phyloP scores from a whole-genome alignment of 208 protist genomes.

The Leishmania lainsoni region DNA sequence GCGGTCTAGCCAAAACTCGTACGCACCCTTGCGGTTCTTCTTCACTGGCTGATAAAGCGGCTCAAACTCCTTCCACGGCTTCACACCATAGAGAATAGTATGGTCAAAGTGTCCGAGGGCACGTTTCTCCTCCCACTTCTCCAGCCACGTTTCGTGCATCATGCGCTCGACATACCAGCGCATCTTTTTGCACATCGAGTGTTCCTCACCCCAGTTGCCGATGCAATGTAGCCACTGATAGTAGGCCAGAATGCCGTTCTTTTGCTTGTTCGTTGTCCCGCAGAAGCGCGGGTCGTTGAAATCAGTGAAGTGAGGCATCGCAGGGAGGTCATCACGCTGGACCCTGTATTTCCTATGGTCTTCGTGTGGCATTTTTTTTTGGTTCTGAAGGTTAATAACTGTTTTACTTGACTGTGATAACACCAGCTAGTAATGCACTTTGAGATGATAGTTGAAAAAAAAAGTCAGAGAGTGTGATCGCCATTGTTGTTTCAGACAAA shows the following conservation, averaged over 20 bases:
- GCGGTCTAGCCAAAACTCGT: constrained; percentile 89
- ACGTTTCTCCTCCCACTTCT: constrained; percentile 91
- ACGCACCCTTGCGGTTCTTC: constrained; percentile 88
- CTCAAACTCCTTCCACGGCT: constrained; percentile 91
- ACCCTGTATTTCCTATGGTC: constrained; percentile 88
- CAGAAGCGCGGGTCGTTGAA: constrained; percentile 87
- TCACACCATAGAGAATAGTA: constrained; percentile 83
- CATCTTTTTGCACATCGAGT: constrained; percentile 93
- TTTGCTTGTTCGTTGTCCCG: constrained; percentile 74
- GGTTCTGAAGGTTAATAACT: too few species aligned
- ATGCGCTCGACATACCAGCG: constrained; percentile 91
- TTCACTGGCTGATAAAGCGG: constrained; percentile 91
- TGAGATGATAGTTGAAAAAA: background rate
- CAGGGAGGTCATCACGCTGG: constrained; percentile 80
- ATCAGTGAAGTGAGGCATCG: constrained; percentile 85
- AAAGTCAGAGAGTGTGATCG: too few species aligned
- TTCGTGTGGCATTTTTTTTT: constrained; percentile 70
- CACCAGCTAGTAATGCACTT: background rate
- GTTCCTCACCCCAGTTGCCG: constrained; percentile 91
- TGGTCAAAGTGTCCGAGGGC: constrained; percentile 89
- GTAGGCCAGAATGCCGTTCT: constrained; percentile 89
- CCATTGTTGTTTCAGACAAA: background rate
- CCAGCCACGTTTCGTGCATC: constrained; percentile 87
- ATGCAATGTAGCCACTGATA: constrained; percentile 93
- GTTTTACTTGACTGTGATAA: background rate